phyloP scores from a whole-genome alignment of 108 stramenopile species.

The Stephanodiscus minutulus region DNA sequence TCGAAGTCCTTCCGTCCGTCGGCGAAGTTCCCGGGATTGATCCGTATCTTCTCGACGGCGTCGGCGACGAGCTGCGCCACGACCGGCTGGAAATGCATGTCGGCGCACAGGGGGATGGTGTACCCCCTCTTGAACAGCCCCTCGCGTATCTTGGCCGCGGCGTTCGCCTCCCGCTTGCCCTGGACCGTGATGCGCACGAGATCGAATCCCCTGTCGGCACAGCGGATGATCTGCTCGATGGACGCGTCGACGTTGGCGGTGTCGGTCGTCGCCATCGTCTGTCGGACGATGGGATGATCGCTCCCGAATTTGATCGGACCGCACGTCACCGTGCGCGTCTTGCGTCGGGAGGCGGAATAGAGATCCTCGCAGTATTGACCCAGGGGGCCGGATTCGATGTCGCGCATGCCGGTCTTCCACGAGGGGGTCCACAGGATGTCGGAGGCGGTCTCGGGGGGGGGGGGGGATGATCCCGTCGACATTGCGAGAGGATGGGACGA shows the following conservation, averaged over 20 bases:
- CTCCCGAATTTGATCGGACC: constrained; percentile 94
- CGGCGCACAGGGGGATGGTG: constrained; percentile 95
- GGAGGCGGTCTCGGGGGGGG: constrained; percentile 29
- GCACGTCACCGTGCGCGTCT: constrained; percentile 83
- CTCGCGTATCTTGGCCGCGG: constrained; percentile 85
- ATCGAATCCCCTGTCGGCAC: constrained; percentile 93
- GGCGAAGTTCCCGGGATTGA: constrained; percentile 98
- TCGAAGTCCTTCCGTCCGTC: constrained; percentile 94
- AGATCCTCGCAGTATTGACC: constrained; percentile 87
- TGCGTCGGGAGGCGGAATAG: constrained; percentile 67
- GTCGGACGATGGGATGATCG: constrained; percentile 94
- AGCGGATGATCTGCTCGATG: constrained; percentile 94
- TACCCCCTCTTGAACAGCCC: constrained; percentile 90
- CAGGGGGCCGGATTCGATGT: constrained; percentile 72
- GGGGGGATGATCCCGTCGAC: no score
- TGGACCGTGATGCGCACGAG: constrained; percentile 95
- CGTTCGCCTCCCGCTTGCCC: constrained; percentile 90
- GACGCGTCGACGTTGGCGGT: constrained; percentile 94
- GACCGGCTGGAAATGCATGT: constrained; percentile 96
- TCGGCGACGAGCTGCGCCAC: constrained; percentile 93
- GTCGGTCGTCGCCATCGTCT: constrained; percentile 97
- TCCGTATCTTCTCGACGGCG: constrained; percentile 95
- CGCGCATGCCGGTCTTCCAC: constrained; percentile 82
- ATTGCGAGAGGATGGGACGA: no score
- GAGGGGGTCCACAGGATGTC: constrained; percentile 90